Percentiles rank a stretch among this genome's conserved stretches.
phyloP scores from a whole-genome alignment of 1,139 yeast genomes.

The Geotrichum cucujoidarum region DNA sequence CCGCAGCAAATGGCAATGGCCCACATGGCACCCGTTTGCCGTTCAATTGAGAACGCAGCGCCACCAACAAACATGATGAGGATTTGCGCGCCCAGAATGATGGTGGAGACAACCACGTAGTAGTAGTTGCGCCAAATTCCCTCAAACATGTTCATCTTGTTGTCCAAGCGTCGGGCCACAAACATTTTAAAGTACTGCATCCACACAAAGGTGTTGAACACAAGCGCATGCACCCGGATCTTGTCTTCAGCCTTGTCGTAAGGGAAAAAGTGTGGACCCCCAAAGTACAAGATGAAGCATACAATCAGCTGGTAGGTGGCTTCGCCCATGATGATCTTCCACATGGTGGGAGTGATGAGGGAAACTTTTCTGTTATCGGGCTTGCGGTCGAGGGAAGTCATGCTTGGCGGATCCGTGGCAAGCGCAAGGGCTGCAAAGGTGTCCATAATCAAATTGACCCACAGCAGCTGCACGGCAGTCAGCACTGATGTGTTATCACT shows the following conservation, averaged over 20 bases:
- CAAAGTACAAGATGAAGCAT: conserved; percentile 77
- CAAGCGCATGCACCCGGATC: conserved; percentile 70
- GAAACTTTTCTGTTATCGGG: conserved; percentile 84
- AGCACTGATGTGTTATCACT: conserved; percentile 74
- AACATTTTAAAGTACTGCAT: conserved; percentile 90
- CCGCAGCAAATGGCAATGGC: conserved; percentile 84
- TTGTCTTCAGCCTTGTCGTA: conserved; percentile 53
- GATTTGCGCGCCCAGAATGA: conserved; percentile 80
- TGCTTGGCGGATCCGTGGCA: conserved; percentile 96
- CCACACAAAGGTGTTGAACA: conserved; percentile 97
- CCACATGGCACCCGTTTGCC: conserved; percentile 85
- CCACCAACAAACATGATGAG: conserved; percentile 96
- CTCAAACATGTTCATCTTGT: conserved; percentile 78
- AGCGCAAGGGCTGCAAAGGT: conserved; percentile 95
- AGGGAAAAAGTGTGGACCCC: conserved; percentile 59
- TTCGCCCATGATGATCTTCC: conserved; percentile 97
- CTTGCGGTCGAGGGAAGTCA: conserved; percentile 64
- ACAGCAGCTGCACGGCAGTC: conserved; percentile 92
- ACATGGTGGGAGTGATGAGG: conserved; percentile 83
- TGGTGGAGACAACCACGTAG: conserved; percentile 61
- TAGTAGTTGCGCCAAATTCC: conserved; percentile 79
- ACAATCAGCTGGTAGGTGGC: conserved; percentile 68
- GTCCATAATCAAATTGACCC: conserved; percentile 98
- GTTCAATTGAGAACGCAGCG: conserved; percentile 76
- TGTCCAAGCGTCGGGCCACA: conserved; percentile 88